Evolutionary conservation across 106 monocot genomes (phyloP).

Genomic region (Triglochin maritima): DNA sequence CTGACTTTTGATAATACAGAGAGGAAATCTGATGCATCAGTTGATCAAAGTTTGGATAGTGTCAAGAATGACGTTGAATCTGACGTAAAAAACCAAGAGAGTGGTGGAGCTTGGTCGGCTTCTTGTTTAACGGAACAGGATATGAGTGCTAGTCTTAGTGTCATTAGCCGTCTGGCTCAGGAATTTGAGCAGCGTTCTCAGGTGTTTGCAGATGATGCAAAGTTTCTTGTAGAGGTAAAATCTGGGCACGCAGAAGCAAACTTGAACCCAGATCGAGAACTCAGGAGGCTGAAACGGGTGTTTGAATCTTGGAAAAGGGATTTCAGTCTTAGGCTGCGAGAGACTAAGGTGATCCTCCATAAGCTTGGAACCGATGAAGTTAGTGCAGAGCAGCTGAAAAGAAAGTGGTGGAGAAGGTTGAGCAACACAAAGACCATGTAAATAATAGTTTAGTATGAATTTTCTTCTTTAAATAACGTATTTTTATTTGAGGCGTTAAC

Average conservation of each 20-base stretch:
- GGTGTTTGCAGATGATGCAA: conserved; percentile 64
- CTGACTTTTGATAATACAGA: conserved; percentile 46
- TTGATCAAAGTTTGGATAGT: conserved; percentile 37
- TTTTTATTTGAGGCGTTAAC: background rate
- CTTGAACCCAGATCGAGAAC: conserved; percentile 61
- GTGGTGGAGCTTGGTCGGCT: conserved; percentile 6
- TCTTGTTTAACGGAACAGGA: conserved; percentile 9
- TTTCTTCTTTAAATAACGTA: background rate
- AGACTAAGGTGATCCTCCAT: conserved; percentile 25
- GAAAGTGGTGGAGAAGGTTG: conserved; percentile 17
- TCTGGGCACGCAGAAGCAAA: conserved; percentile 66
- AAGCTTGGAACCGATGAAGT: conserved; percentile 18
- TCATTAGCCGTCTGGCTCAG: conserved; percentile 45
- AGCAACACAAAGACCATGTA: conserved; percentile 4
- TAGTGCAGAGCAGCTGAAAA: conserved; percentile 8
- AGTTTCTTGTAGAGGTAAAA: conserved; percentile 80
- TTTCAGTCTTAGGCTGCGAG: conserved; percentile 35
- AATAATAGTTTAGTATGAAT: background rate
- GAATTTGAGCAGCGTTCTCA: conserved; percentile 66
- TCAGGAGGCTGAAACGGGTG: conserved; percentile 55
- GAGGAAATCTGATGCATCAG: conserved; percentile 49
- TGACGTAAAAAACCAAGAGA: conserved; percentile 5
- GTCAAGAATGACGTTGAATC: conserved; percentile 9
- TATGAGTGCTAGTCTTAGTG: conserved; percentile 42
- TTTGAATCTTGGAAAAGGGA: conserved; percentile 87